These are phyloP conservation scores for Arthrobotrys sinensis DNA, from an alignment of 2,329 filamentous ascomycete genomes.

Conservation along the genomic window DNA sequence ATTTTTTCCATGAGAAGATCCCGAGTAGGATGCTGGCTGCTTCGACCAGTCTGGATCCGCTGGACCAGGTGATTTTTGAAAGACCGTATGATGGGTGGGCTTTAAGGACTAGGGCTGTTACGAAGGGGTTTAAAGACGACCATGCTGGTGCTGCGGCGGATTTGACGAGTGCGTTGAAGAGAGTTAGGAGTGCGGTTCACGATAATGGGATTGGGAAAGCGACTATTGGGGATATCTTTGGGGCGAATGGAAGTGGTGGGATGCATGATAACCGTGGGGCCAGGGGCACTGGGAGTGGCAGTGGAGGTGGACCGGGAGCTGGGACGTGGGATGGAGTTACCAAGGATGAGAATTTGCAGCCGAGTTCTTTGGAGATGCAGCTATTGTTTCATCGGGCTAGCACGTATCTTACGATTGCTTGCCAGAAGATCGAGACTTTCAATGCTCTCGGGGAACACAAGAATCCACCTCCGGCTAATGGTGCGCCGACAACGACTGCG, in stretches of 20 bases:
- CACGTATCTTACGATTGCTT: slow-evolving; percentile 80
- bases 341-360: slow-evolving; percentile 75
- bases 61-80: slow-evolving; percentile 78
- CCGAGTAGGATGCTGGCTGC: slow-evolving; percentile 81
- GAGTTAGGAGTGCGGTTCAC: slow-evolving; percentile 71
- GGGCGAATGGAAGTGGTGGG: slow-evolving; percentile 34
- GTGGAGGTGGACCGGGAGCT: slow-evolving; percentile 52
- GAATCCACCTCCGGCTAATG: slow-evolving; percentile 62
- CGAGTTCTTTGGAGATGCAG: slow-evolving; percentile 81
- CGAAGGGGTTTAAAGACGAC: slow-evolving; percentile 82
- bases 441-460: slow-evolving; percentile 65
- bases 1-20: slow-evolving; percentile 94
- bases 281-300: slow-evolving; percentile 65
- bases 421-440: slow-evolving; percentile 57
- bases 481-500: slow-evolving; percentile 19
- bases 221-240: slow-evolving; percentile 67
- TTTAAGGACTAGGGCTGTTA: slow-evolving; percentile 80
- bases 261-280: slow-evolving; percentile 45
- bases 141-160: slow-evolving; percentile 79
- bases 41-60: slow-evolving; percentile 77
- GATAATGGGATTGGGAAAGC: slow-evolving; percentile 71
- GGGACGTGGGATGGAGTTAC: slow-evolving; percentile 66
- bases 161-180: slow-evolving; percentile 77
- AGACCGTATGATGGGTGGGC: slow-evolving; percentile 77
- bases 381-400: slow-evolving; percentile 82